A percentile compares a stretch with the other conserved stretches of the same genome.
Evolutionary conservation across 768 basidiomycete species (phyloP).

Genomic region (Russula emetica): DNA sequence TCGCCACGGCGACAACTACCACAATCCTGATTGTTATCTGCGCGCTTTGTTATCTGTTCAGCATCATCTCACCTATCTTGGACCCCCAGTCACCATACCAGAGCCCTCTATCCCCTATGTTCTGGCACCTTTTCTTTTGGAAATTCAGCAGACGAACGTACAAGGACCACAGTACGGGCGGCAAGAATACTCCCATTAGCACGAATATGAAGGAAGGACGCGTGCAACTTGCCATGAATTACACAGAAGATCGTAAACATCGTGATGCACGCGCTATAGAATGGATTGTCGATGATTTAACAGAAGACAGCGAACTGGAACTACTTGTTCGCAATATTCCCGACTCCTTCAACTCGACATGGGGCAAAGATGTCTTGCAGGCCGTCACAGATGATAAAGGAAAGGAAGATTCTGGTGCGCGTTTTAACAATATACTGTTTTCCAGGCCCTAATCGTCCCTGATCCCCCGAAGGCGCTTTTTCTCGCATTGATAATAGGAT

Average conservation of each 20-base stretch:
- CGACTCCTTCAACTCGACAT: slow-evolving; percentile 1
- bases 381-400: background rate
- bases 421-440: background rate
- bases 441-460: background rate
- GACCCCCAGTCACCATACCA: slow-evolving; percentile 24
- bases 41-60: slow-evolving; percentile 21
- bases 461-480: background rate
- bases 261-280: slow-evolving; percentile 12
- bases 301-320: slow-evolving; percentile 16
- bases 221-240: slow-evolving; percentile 18
- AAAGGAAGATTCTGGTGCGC: background rate
- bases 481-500: background rate
- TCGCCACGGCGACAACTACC: slow-evolving; percentile 8
- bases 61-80: slow-evolving; percentile 14
- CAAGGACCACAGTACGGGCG: slow-evolving; percentile 4
- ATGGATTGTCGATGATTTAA: slow-evolving; percentile 13
- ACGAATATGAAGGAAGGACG: slow-evolving; percentile 10
- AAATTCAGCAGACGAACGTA: slow-evolving; percentile 5
- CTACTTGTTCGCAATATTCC: slow-evolving; percentile 8
- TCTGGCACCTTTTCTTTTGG: slow-evolving; percentile 16
- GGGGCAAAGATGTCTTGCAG: slow-evolving; percentile 15
- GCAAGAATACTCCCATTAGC: slow-evolving; percentile 1
- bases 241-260: background rate
- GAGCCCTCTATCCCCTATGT: slow-evolving; percentile 15
- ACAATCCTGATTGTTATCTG: slow-evolving; percentile 15